These are phyloP conservation scores for Salix viminalis DNA, from an alignment of 345 rosid genomes.

Conservation along the genomic window DNA sequence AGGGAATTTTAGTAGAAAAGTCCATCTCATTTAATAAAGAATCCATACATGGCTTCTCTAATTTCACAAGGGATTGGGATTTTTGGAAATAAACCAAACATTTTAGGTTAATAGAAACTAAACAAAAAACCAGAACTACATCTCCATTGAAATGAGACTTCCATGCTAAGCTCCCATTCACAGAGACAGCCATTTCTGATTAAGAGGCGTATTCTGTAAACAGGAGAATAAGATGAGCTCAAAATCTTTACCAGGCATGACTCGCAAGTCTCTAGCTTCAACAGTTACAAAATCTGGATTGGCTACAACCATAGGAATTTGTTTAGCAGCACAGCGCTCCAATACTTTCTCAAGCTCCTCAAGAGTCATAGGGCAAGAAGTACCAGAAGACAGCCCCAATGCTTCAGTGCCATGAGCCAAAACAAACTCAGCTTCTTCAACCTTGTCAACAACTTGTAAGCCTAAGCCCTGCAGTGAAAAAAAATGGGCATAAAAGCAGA, in stretches of 20 bases:
- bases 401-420: constrained; percentile 92
- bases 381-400: constrained; percentile 68
- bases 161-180: not conserved
- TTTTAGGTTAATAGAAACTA: not conserved
- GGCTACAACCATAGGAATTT: constrained; percentile 88
- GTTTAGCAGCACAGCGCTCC: constrained; percentile 61
- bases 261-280: constrained; percentile 71
- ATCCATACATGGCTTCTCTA: not conserved
- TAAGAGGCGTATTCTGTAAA: not conserved
- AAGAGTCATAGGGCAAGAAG: constrained; percentile 46
- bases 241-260: constrained; percentile 77
- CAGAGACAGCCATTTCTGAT: not conserved
- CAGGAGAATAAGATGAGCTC: constrained; percentile 2
- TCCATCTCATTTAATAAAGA: not conserved
- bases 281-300: constrained; percentile 94
- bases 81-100: not conserved
- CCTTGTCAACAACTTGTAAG: constrained; percentile 61
- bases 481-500: not conserved
- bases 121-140: not conserved
- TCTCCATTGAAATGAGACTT: not conserved
- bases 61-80: not conserved
- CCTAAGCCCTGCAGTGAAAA: constrained; percentile 53
- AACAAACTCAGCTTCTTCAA: constrained; percentile 83
- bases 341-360: constrained; percentile 76
- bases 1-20: not conserved